Evolutionary conservation across 108 stramenopile genomes (phyloP).

Genomic region (Skeletonema tropicum): DNA sequence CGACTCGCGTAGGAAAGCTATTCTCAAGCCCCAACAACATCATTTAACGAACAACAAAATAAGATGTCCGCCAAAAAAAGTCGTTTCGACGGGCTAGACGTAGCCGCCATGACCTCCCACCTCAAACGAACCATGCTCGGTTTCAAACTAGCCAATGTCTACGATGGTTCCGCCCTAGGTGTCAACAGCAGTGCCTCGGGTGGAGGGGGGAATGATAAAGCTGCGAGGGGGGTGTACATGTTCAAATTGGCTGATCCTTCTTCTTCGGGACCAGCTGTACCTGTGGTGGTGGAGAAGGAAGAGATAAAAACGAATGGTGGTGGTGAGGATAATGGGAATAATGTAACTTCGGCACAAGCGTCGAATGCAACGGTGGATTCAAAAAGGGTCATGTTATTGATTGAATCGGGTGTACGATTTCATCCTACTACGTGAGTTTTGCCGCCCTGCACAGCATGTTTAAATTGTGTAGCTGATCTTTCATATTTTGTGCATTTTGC

Average conservation of each 20-base stretch:
- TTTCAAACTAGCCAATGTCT: slow-evolving; percentile 82
- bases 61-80: slow-evolving; percentile 64
- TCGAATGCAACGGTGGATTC: neutral
- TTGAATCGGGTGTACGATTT: slow-evolving; percentile 97
- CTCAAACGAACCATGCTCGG: slow-evolving; percentile 73
- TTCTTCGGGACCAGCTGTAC: slow-evolving; percentile 11
- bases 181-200: slow-evolving; percentile 15
- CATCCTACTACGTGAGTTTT: slow-evolving; percentile 76
- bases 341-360: slow-evolving; percentile 3
- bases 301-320: neutral
- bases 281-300: slow-evolving; percentile 9
- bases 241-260: slow-evolving; percentile 77
- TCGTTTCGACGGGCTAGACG: slow-evolving; percentile 88
- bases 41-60: neutral
- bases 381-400: slow-evolving; percentile 65
- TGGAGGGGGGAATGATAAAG: slow-evolving; percentile 46
- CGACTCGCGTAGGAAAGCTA: too few species aligned
- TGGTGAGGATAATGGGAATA: slow-evolving; percentile 5
- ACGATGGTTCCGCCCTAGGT: slow-evolving; percentile 66
- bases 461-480: slow-evolving; percentile 2
- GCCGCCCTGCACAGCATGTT: slow-evolving; percentile 18
- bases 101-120: slow-evolving; percentile 81
- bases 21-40: too few species aligned
- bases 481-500: neutral
- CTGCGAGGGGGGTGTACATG: slow-evolving; percentile 63